phyloP scores from a whole-genome alignment of 768 basidiomycete genomes.

The Termitomyces sp. region DNA sequence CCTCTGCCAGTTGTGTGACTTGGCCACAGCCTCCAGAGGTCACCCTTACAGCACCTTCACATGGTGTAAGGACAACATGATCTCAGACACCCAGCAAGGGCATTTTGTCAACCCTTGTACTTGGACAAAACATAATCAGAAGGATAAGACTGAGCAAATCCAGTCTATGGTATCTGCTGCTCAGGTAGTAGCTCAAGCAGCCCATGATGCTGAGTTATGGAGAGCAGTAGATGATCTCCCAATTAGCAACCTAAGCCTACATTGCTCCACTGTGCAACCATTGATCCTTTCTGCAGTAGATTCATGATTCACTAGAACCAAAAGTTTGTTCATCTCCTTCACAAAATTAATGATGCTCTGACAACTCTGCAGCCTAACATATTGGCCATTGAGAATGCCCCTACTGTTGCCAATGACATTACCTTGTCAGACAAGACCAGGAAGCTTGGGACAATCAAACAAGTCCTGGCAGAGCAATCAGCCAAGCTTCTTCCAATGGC shows the following conservation, averaged over 20 bases:
- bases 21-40: no score
- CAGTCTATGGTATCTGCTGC: no score
- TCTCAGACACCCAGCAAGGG: background rate
- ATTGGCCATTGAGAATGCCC: background rate
- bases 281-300: background rate
- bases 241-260: background rate
- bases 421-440: background rate
- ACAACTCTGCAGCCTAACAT: background rate
- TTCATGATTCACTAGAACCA: no score
- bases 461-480: background rate
- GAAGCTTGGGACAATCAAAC: background rate
- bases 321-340: no score
- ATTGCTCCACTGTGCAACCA: background rate
- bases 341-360: background rate
- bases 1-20: no score
- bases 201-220: no score
- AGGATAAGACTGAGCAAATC: no score
- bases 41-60: background rate
- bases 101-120: background rate
- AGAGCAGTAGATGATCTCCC: background rate
- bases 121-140: no score
- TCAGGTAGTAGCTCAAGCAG: no score
- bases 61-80: background rate
- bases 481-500: no score
- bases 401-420: background rate